These are phyloP conservation scores for Starmerella davenportii DNA, from an alignment of 805 yeast species.

Conservation along the genomic window DNA sequence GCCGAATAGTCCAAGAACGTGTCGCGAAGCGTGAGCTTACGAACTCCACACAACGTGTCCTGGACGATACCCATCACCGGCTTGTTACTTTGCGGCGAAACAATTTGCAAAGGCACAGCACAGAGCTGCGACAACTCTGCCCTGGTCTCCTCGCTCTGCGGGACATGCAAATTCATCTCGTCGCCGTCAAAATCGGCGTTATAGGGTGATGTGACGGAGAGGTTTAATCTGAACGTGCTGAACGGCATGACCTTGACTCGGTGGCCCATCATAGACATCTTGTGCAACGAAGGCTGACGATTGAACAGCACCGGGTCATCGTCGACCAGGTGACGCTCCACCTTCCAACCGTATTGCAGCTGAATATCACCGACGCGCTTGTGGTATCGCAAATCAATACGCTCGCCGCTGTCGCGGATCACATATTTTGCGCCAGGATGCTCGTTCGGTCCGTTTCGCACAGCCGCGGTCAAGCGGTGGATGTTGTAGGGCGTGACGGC, in stretches of 20 bases:
- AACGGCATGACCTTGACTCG: slow-evolving; percentile 97
- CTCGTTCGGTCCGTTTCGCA: slow-evolving; percentile 95
- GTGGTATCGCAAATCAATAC: slow-evolving; percentile 91
- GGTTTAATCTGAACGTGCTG: slow-evolving; percentile 87
- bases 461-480: slow-evolving; percentile 78
- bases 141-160: slow-evolving; percentile 94
- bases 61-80: slow-evolving; percentile 99
- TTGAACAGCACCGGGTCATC: slow-evolving; percentile 94
- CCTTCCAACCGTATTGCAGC: slow-evolving; percentile 97
- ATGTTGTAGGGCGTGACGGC: slow-evolving; percentile 95
- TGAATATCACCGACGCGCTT: slow-evolving; percentile 97
- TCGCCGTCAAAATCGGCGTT: slow-evolving; percentile 99
- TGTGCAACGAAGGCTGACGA: slow-evolving; percentile 98
- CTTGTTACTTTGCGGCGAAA: slow-evolving; percentile 93
- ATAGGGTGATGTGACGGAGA: slow-evolving; percentile 97
- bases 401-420: slow-evolving; percentile 95
- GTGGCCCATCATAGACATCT: slow-evolving; percentile 99
- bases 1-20: slow-evolving; percentile 75
- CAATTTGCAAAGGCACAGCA: slow-evolving; percentile 95
- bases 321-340: slow-evolving; percentile 95
- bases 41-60: slow-evolving; percentile 91
- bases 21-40: slow-evolving; percentile 89
- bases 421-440: slow-evolving; percentile 99
- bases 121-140: slow-evolving; percentile 90
- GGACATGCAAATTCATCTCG: slow-evolving; percentile 98